These are phyloP conservation scores for Salix purpurea DNA, from an alignment of 345 rosid genomes.

Conservation along the genomic window DNA sequence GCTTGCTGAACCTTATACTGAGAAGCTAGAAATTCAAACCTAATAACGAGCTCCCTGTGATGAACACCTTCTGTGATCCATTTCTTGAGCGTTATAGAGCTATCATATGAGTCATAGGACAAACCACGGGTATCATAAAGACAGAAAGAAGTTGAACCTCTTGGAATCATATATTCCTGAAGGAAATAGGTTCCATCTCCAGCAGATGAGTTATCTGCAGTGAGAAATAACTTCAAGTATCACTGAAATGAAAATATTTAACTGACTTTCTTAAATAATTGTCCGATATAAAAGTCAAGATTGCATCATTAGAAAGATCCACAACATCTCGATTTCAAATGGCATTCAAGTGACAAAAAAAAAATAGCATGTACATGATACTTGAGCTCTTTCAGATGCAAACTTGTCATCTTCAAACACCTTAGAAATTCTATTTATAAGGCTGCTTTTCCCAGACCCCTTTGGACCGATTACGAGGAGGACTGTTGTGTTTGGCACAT, in stretches of 20 bases:
- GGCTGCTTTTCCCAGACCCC: conserved; percentile 87
- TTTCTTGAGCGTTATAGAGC: conserved; percentile 39
- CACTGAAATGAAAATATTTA: neutral
- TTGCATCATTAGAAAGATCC: neutral
- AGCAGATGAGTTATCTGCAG: conserved; percentile 39
- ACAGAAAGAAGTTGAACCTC: conserved; percentile 59
- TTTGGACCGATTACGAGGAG: conserved; percentile 69
- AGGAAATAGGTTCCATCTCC: conserved; percentile 69
- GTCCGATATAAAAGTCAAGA: neutral
- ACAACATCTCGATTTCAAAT: neutral
- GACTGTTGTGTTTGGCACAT: conserved; percentile 53
- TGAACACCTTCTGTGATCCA: conserved; percentile 68
- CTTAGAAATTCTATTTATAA: conserved; percentile 63
- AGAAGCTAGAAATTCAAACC: conserved; percentile 35
- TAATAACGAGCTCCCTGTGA: conserved; percentile 49
- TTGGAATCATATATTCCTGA: conserved; percentile 67
- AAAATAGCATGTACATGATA: conserved; percentile 50
- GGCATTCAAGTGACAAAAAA: neutral
- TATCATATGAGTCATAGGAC: conserved; percentile 34
- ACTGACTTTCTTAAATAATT: neutral
- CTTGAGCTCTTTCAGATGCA: conserved; percentile 68
- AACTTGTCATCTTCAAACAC: conserved; percentile 55
- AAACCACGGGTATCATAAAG: conserved; percentile 65
- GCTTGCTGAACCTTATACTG: neutral
- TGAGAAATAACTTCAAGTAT: neutral